Conservation (phyloP, 805 yeast species). For the Ogataea kodamae region DNA sequence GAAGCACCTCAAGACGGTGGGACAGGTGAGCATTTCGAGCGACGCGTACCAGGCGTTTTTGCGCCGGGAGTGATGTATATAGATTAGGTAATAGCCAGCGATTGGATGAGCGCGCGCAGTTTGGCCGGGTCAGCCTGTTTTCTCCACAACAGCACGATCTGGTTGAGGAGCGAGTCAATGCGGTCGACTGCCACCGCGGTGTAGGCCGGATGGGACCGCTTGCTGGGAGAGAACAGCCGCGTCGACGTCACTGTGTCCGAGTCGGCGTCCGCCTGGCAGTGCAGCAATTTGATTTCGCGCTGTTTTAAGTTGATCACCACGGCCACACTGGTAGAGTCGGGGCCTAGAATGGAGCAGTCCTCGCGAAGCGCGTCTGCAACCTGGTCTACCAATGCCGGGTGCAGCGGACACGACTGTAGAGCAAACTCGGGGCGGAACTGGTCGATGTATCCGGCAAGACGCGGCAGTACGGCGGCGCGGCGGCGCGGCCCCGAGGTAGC, state of each 20-base stretch:
- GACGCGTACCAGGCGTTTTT: constrained; percentile 90
- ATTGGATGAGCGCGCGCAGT: constrained; percentile 21
- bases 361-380: constrained; percentile 45
- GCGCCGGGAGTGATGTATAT: constrained; percentile 31
- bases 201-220: constrained; percentile 1
- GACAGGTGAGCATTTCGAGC: constrained; percentile 71
- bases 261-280: constrained; percentile 9
- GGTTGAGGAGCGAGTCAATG: constrained; percentile 15
- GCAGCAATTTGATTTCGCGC: constrained; percentile 25
- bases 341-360: constrained; percentile 34
- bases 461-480: constrained; percentile 19
- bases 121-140: constrained; percentile 10
- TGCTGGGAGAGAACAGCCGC: constrained; percentile 15
- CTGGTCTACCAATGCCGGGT: constrained; percentile 41
- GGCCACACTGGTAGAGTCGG: constrained; percentile 15
- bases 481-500: too few species aligned
- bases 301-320: constrained; percentile 28
- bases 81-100: constrained; percentile 7
- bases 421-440: constrained; percentile 51
- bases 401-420: constrained; percentile 48
- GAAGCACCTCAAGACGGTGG: constrained; percentile 73
- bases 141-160: constrained; percentile 13
- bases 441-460: constrained; percentile 39
- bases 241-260: constrained; percentile 14
- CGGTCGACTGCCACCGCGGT: constrained; percentile 9